Evolutionary conservation across 768 basidiomycete genomes (phyloP), one percentile per base, ranked within the genome.

Genomic region (Kwoniella newhampshirensis): DNA sequence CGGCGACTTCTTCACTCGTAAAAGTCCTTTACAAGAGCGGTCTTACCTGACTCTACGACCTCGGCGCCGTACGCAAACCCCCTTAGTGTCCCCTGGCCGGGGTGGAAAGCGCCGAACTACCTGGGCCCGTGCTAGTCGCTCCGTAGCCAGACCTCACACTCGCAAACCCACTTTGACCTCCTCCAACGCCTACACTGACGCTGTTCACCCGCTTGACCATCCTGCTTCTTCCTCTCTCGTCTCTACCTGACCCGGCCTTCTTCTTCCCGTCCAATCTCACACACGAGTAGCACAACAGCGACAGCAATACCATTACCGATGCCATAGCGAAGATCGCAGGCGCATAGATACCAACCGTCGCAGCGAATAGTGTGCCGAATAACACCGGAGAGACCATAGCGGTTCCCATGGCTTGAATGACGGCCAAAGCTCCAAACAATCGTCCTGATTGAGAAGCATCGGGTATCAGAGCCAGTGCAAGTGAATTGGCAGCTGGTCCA

Each of bases 361-460:
- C 81, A 59, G 82, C 80, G 68, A 85, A 92, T 9, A 87, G 79
- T 17, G 85, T 69, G 4, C 89, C 88, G 64, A 86, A 91, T 35
- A 89, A 28, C 2, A 84, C 77, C 0, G 91, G 90, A 0, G 86
- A 85, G 1, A 91, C 35, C 17, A 91, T 83, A 57, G 70, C 58
- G 7, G 63, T 86, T 84, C 84, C 80, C 9, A 90, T 68, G 4
- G 87, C 84, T 59, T 87, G 83, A 3, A 90, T 63, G 26, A 92
- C 87, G 54, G 86, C 85, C 55, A 92, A 63, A 3, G 85, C 89
- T 12, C 89, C 91, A 67, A 91, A 92, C 17, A 96, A 79, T 64
- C 79, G 81, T 2, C 90, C 91, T 12, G 81, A 78, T 67, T 91
- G 87, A 13, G 79, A 80, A 0, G 63, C 64, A 35, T 68, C 67